Evolutionary conservation across 768 basidiomycete species (phyloP), one percentile per base, ranked within the genome.

Genomic region (Roridomyces roridus): DNA sequence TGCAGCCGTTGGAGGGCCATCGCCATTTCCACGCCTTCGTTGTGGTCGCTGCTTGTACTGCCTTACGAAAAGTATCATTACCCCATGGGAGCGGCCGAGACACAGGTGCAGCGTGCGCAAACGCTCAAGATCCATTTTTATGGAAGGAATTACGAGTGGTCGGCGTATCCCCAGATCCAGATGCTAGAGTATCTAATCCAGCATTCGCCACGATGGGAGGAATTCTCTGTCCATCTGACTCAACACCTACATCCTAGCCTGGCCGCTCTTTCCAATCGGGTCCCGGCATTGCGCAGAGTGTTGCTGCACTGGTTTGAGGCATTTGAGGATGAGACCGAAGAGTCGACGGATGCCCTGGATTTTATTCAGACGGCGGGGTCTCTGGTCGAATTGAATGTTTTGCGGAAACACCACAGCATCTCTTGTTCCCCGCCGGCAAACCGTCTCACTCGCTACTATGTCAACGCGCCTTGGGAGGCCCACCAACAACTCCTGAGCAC

Each of bases 101-200:
- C 40, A 2, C 53, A 56, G 8, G 17, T 56, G 1, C 14, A 24
- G 9, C 34, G 41, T 23, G 31, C 41, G 12, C 36, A 25, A 15
- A 24, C 24, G 14, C n/a, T 56, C 28, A 50, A 28, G n/a, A 45
- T 56, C 25, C 47, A 50, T n/a, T 56, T 56, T 21, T 48, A 48
- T 24, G 52, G 36, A 12, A 8, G 14, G 14, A 42, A 44, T n/a
- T n/a, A n/a, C n/a, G 29, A 23, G n/a, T 2, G 18, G 3, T 21
- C 11, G 35, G 37, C 10, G 1, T 31, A 5, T 10, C 43, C 46
- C 14, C 54, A 55, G n/a, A 26, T 43, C 14, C 39, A 34, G 15
- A 15, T 43, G 14, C 40, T 48, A 12, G 10, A 37, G 14, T 23
- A 6, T n/a, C 34, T 55, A 4, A 39, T 29, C 15, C 2, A 18